Base-by-base conservation (phyloP, 2,329 filamentous ascomycete genomes). In the Cladosporium colombiae region DNA sequence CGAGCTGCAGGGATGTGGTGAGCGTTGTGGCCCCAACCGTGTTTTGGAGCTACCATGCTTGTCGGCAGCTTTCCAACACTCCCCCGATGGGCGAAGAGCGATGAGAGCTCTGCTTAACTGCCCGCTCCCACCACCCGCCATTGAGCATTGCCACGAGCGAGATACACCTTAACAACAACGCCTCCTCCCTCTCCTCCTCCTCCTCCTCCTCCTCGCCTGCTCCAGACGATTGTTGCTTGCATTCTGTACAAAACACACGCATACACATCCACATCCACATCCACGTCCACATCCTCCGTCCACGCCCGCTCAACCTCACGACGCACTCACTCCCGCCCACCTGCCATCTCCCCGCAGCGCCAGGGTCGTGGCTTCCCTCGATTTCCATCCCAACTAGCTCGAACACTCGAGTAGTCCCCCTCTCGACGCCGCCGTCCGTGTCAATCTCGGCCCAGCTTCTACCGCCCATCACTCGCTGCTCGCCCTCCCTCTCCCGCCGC, bases 391-490 rank as follows among this genome's bases (percentile, higher is more conserved):
- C 40, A 46, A 46, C 40, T 46, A 46, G 46, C 16, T 50, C 33
- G 7, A 35, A 35, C 46, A 46, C n/a, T 33, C 55, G 21, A 40
- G 55, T 21, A 40, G 55, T 16, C 29, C 60, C 61, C 33, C 61
- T 25, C 50, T 21, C 61, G 23, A 29, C 29, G 49, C 31, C 60
- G 46, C 46, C 60, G 46, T 62, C 46, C 60, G 46, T 62, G 46
- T 62, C 52, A 62, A 52, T 62, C 52, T 52, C 60, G 60, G 60
- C 60, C 46, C 52, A 52, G 35, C 33, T 40, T 46, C 40, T 44
- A 44, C 40, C 40, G 40, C 40, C 35, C 14, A 16, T 44, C 40
- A 46, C 40, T 46, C 40, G 40, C 31, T 16, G 16, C 60, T 62
- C 52, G n/a, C 55, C 25, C 59, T 46, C 33, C 1, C n/a, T 18